Conservation (phyloP, 1,284 basidiomycete genomes). For the Leccinum discolor region DNA sequence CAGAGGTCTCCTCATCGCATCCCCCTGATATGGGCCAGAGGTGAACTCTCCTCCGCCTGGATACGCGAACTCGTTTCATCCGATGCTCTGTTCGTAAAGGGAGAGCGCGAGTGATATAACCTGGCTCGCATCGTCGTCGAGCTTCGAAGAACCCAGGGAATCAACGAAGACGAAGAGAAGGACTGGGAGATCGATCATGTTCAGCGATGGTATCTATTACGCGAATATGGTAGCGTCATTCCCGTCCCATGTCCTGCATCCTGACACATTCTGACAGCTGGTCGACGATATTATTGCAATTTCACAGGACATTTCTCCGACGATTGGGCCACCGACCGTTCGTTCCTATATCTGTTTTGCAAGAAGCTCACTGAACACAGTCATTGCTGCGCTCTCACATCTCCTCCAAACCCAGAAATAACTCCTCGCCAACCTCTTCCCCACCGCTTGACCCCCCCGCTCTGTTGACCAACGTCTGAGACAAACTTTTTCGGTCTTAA, state of each 20-base stretch:
- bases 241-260: background rate
- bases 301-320: slow-evolving; percentile 71
- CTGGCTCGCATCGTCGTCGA: slow-evolving; percentile 80
- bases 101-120: slow-evolving; percentile 81
- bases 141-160: slow-evolving; percentile 56
- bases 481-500: too few relatives aligned
- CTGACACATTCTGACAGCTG: slow-evolving; percentile 42
- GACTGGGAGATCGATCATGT: slow-evolving; percentile 67
- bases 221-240: slow-evolving; percentile 70
- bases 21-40: slow-evolving; percentile 65
- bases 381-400: slow-evolving; percentile 63
- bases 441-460: slow-evolving; percentile 21
- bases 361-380: slow-evolving; percentile 79
- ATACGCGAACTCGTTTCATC: slow-evolving; percentile 74
- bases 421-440: slow-evolving; percentile 35
- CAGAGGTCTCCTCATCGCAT: slow-evolving; percentile 22
- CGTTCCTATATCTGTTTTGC: slow-evolving; percentile 67
- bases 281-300: slow-evolving; percentile 79
- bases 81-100: slow-evolving; percentile 79
- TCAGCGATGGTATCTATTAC: slow-evolving; percentile 84
- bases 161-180: slow-evolving; percentile 57
- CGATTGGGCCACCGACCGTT: slow-evolving; percentile 61
- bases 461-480: too few relatives aligned
- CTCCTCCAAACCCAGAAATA: slow-evolving; percentile 37
- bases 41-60: slow-evolving; percentile 75